Evolutionary conservation across 2,329 filamentous ascomycete species (phyloP), one percentile per base, ranked within the genome.

Genomic region (Chaetomiaceae sp.): DNA sequence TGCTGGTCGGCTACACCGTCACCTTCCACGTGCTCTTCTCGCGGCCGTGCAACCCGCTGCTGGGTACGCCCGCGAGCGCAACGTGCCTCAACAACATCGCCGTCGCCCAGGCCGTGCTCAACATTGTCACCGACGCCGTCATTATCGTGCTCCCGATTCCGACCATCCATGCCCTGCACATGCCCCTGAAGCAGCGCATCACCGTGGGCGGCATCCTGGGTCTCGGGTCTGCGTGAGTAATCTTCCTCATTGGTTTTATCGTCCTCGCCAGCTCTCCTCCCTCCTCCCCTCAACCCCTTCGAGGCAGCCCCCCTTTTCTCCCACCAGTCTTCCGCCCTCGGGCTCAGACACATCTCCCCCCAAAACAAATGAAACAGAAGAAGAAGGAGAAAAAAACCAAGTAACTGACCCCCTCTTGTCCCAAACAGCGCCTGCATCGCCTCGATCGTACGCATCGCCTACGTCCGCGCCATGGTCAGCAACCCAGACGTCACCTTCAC

Each of bases 41-140:
- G 14, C 60, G 56, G 4, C 62, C 60, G 4, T 63, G 61, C 51
- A 62, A 58, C 40, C 61, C 61, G 3, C 51, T 57, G 25, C 38
- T 50, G 16, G 50, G 33, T 8, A 45, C 43, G 30, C 43, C 49
- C 2, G 50, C 51, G 19, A 50, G 41, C 14, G 58, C 48, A 30
- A 44, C 46, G 60, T 76, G 73, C 56, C 65, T 76, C 44, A 62
- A 70, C 48, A 69, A 73, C 51, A 68, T 73, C 43, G 64, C 70
- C 9, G 68, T 75, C 52, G 63, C 68, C 33, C 72, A 73, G 51
- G 71, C 73, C 0, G 68, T 68, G 1, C 61, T 74, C 13, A 75
- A 75, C 58, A 73, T 77, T 45, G 44, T 69, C 31, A 73, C 72
- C 25, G 72, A 76, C 56, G 48, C 74, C 8, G 54, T 72, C 12